Conservation (phyloP, 2,329 filamentous ascomycete species). For the Exserohilum rostratum region DNA sequence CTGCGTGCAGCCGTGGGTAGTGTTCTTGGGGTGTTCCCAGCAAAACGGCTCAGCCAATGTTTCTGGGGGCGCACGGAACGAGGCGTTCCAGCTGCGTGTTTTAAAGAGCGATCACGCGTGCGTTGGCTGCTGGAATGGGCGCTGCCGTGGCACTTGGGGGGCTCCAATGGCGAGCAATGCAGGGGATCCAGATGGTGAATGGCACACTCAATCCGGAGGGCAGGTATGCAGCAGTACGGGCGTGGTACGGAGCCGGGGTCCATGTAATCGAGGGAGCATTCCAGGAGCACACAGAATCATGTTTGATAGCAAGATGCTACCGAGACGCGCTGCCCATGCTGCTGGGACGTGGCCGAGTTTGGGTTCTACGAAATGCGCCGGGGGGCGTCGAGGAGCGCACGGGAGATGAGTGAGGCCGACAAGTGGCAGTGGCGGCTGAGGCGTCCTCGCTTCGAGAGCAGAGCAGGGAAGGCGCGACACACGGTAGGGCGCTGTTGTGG, state of each 20-base stretch:
- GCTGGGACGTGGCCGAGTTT: constrained; percentile 25
- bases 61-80: constrained; percentile 36
- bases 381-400: constrained; percentile 5
- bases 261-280: constrained; percentile 46
- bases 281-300: constrained; percentile 41
- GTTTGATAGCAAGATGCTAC: constrained; percentile 38
- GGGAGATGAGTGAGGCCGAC: constrained; percentile 2
- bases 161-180: constrained; percentile 35
- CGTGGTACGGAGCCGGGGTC: constrained; percentile 46
- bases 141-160: constrained; percentile 44
- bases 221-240: constrained; percentile 49
- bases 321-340: constrained; percentile 45
- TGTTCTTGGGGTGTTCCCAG: constrained; percentile 40
- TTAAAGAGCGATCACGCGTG: constrained; percentile 51
- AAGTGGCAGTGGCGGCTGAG: constrained; percentile 17
- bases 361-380: constrained; percentile 16
- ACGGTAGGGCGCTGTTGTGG: constrained; percentile 32
- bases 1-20: constrained; percentile 49
- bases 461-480: constrained; percentile 21
- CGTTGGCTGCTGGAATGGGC: constrained; percentile 43
- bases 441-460: constrained; percentile 17
- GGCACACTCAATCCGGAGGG: constrained; percentile 43
- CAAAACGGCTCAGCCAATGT: constrained; percentile 48
- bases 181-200: constrained; percentile 24
- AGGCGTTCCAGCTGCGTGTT: constrained; percentile 50